A percentile compares a stretch with the other conserved stretches of the same genome.
Evolutionary conservation across 768 basidiomycete genomes (phyloP).

Genomic region (Scleroderma bovista): DNA sequence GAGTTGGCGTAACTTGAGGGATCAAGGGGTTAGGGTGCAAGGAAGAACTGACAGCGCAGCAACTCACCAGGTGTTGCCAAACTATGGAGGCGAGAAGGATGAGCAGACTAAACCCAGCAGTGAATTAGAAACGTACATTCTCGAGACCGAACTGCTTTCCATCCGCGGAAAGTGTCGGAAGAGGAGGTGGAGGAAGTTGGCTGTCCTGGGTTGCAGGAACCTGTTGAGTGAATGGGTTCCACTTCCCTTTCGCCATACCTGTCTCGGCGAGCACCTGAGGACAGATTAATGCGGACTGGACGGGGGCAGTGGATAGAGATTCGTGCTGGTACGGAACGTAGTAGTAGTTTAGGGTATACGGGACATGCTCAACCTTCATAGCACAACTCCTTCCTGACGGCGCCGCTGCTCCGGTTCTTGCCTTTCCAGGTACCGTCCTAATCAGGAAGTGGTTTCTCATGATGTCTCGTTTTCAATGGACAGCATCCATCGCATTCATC

Average conservation of each 20-base stretch:
- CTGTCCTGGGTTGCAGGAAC: conserved; percentile 19
- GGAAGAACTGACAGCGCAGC: background rate
- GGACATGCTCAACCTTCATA: background rate
- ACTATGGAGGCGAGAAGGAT: conserved; percentile 42
- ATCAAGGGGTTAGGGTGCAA: conserved; percentile 13
- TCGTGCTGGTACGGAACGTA: background rate
- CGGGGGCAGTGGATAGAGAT: conserved; percentile 12
- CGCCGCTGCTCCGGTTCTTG: background rate
- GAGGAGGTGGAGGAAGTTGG: conserved; percentile 23
- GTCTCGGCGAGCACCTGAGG: conserved; percentile 2
- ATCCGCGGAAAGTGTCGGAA: conserved; percentile 55
- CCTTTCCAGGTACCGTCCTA: background rate
- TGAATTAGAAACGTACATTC: conserved; percentile 60
- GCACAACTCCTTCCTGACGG: background rate
- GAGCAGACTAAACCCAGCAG: conserved; percentile 1
- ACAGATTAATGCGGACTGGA: conserved; percentile 1
- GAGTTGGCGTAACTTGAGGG: conserved; percentile 88
- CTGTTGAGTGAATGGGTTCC: conserved; percentile 32
- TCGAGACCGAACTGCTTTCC: conserved; percentile 93
- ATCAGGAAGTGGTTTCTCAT: background rate
- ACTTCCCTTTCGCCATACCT: conserved; percentile 35
- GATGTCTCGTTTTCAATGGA: no score
- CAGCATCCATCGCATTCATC: no score
- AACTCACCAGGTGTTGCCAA: conserved; percentile 91
- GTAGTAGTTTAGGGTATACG: background rate